Evolutionary conservation across 2,329 filamentous ascomycete genomes (phyloP), one percentile per base, ranked within the genome.

Genomic region (Nemania sp.): DNA sequence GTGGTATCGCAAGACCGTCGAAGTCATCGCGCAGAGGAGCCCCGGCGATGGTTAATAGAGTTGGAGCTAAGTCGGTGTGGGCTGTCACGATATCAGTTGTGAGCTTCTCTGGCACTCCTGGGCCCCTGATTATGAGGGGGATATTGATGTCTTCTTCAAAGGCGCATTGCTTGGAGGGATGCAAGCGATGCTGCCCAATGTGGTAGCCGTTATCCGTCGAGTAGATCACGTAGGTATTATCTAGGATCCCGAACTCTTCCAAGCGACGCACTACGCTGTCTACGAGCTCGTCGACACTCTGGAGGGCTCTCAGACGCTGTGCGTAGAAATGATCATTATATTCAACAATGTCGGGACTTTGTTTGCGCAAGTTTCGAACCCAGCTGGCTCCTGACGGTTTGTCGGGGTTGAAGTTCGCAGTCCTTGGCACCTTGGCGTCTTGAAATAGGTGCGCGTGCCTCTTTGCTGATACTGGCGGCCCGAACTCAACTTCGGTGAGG

Each of bases 11-110:
- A 1, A 82, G 79, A 0, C 88, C 88, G 62, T 90, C 88, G 73
- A 90, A 88, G 53, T 88, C 85, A 0, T 79, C 72, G 0, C 83
- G 80, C 2, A 82, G 72, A 0, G 80, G 76, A 1, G 80, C 79
- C 0, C 83, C 81, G 0, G 80, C 82, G 3, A 83, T 72, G 1
- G 82, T 77, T 41, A 90, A 80, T 10, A 91, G 76, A 0, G 89
- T 91, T 0, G 89, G 89, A 0, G 87, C 88, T 1, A 92, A 78
- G 71, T 91, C 89, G 2, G 89, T 86, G 72, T 92, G 90, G 0
- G 88, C 86, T 0, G 87, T 90, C 1, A 87, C 83, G 1, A 81
- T 79, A 10, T 83, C 77, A 20, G 82, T 80, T 0, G 76, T 76
- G 4, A 74, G 64, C 0, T 80, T 80, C 20, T 80, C 73, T 0